A percentile compares a stretch with the other conserved stretches of the same genome.
Evolutionary conservation across 129 eudicot species (phyloP).

Genomic region (Chrysanthemum lavandulifolium): DNA sequence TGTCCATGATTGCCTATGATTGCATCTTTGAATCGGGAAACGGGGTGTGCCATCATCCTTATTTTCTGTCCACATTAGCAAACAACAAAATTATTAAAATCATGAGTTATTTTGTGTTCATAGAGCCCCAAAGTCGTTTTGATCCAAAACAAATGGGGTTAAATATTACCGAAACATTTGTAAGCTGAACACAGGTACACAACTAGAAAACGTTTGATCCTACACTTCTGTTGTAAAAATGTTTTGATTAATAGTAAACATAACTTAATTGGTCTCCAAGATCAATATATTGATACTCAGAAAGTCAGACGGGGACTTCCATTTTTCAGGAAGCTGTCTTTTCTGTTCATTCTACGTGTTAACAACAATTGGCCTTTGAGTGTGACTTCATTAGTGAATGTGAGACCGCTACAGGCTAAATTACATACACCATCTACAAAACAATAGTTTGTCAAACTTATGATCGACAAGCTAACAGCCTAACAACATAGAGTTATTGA

Average conservation of each 20-base stretch:
- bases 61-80: conserved; percentile 52
- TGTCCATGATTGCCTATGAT: conserved; percentile 58
- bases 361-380: too few relatives aligned
- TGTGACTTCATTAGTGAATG: too few relatives aligned
- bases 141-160: neutral
- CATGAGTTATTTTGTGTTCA: neutral
- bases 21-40: conserved; percentile 68
- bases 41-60: conserved; percentile 57
- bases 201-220: neutral
- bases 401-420: too few relatives aligned
- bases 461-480: too few relatives aligned
- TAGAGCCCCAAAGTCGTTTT: neutral
- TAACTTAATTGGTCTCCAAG: neutral
- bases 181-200: neutral
- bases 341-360: neutral
- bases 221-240: neutral
- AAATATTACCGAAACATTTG: neutral
- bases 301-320: neutral
- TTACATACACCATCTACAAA: too few relatives aligned
- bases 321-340: neutral
- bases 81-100: neutral
- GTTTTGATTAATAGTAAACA: neutral
- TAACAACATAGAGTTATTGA: too few relatives aligned
- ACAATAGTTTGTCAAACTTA: too few relatives aligned
- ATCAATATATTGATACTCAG: neutral